Conservation (phyloP, 1,284 basidiomycete genomes). For the Boletellus deceptivus region DNA sequence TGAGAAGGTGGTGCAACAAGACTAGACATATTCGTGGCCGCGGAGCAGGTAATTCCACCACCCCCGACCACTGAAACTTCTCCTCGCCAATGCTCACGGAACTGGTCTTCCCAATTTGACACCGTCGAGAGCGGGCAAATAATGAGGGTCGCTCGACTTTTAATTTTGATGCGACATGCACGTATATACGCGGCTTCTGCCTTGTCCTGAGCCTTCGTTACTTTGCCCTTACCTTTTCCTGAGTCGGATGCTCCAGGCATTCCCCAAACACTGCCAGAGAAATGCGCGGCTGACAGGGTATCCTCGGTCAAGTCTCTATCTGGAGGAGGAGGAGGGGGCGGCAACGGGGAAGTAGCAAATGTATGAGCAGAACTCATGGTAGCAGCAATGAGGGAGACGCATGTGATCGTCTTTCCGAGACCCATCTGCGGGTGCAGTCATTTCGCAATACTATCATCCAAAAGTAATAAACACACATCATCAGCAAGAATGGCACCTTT, state of each 20-base stretch:
- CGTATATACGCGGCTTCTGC: slow-evolving; percentile 67
- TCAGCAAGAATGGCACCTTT: slow-evolving; percentile 93
- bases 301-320: slow-evolving; percentile 38
- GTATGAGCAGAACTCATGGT: slow-evolving; percentile 71
- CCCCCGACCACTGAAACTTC: slow-evolving; percentile 83
- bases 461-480: slow-evolving; percentile 61
- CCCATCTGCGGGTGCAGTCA: slow-evolving; percentile 72
- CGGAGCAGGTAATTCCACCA: slow-evolving; percentile 39
- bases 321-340: slow-evolving; percentile 41
- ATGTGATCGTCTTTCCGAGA: slow-evolving; percentile 95
- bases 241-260: slow-evolving; percentile 61
- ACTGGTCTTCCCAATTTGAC: slow-evolving; percentile 98
- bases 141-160: slow-evolving; percentile 91
- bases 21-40: slow-evolving; percentile 26
- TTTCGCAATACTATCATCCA: slow-evolving; percentile 15
- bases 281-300: slow-evolving; percentile 58
- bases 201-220: slow-evolving; percentile 61
- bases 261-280: slow-evolving; percentile 77
- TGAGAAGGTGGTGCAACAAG: slow-evolving; percentile 23
- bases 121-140: slow-evolving; percentile 97
- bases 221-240: slow-evolving; percentile 62
- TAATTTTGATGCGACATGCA: slow-evolving; percentile 70
- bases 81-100: slow-evolving; percentile 92
- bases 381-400: slow-evolving; percentile 87
- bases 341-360: slow-evolving; percentile 64